Conservation (phyloP, 805 yeast species). For the Tetrapisispora iriomotensis region DNA sequence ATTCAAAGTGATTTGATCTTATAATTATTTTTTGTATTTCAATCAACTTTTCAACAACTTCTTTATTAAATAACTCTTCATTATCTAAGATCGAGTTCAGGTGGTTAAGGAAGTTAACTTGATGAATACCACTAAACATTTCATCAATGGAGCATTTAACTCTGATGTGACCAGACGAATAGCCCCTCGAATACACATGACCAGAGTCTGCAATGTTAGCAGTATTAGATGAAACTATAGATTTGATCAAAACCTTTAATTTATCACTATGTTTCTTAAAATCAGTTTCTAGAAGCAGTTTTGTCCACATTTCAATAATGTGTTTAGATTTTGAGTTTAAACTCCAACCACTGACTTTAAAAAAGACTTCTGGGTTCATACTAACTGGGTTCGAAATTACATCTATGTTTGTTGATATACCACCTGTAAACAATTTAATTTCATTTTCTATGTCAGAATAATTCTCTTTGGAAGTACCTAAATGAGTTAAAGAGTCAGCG, state of each 20-base stretch:
- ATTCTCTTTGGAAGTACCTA: constrained; percentile 67
- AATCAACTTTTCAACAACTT: constrained; percentile 55
- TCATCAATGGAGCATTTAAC: constrained; percentile 53
- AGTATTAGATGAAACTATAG: constrained; percentile 65
- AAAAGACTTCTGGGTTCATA: constrained; percentile 39
- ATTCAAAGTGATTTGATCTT: constrained; percentile 36
- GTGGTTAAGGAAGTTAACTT: constrained; percentile 57
- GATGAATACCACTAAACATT: constrained; percentile 62
- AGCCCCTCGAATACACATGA: constrained; percentile 68
- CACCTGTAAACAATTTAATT: constrained; percentile 78
- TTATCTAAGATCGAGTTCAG: constrained; percentile 43
- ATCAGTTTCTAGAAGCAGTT: constrained; percentile 60
- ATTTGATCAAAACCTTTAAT: constrained; percentile 60
- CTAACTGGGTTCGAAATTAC: constrained; percentile 50
- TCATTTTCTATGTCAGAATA: constrained; percentile 80
- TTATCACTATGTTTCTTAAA: constrained; percentile 55
- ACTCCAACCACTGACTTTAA: constrained; percentile 58
- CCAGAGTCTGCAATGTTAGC: constrained; percentile 81
- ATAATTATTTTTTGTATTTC: constrained; percentile 40
- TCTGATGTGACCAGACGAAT: constrained; percentile 55
- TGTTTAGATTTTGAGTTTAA: constrained; percentile 52
- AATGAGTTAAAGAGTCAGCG: constrained; percentile 66
- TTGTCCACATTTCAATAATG: constrained; percentile 57
- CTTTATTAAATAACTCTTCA: constrained; percentile 39
- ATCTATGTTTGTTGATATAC: constrained; percentile 54